Percentiles rank a stretch among this genome's conserved stretches.
phyloP scores from a whole-genome alignment of 2,329 filamentous ascomycete genomes.

The Phaeosphaeria sp. region DNA sequence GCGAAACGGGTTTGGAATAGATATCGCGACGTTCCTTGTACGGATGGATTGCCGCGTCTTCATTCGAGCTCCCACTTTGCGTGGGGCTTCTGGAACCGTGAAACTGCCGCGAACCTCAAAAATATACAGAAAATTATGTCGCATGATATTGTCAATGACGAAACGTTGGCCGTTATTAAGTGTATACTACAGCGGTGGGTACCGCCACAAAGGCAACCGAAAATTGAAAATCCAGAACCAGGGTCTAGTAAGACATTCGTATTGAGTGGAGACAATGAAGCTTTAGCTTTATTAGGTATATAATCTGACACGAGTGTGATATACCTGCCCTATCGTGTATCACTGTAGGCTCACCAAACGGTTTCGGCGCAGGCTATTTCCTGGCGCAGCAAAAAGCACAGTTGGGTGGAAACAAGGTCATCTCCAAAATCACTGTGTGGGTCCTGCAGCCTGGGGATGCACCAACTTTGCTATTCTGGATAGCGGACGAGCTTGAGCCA shows the following conservation, averaged over 20 bases:
- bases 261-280: neutral
- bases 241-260: constrained; percentile 7
- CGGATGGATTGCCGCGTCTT: constrained; percentile 10
- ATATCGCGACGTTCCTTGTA: neutral
- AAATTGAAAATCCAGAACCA: neutral
- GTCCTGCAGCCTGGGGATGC: neutral
- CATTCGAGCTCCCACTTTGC: constrained; percentile 12
- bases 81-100: constrained; percentile 21
- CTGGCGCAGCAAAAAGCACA: constrained; percentile 18
- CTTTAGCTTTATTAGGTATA: neutral
- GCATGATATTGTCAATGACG: constrained; percentile 13
- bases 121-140: constrained; percentile 10
- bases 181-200: constrained; percentile 1
- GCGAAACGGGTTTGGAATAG: constrained; percentile 11
- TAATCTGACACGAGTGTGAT: neutral
- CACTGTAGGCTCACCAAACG: constrained; percentile 11
- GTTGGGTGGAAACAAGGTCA: constrained; percentile 12
- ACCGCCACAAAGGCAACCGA: neutral
- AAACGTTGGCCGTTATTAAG: constrained; percentile 6
- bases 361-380: constrained; percentile 16
- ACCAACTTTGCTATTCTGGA: constrained; percentile 15
- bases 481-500: neutral
- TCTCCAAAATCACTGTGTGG: constrained; percentile 16
- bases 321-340: neutral
- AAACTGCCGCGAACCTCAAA: neutral